These are phyloP conservation scores for Protomyces arabidopsidicola DNA, from an alignment of 1,139 yeast species.

Conservation along the genomic window DNA sequence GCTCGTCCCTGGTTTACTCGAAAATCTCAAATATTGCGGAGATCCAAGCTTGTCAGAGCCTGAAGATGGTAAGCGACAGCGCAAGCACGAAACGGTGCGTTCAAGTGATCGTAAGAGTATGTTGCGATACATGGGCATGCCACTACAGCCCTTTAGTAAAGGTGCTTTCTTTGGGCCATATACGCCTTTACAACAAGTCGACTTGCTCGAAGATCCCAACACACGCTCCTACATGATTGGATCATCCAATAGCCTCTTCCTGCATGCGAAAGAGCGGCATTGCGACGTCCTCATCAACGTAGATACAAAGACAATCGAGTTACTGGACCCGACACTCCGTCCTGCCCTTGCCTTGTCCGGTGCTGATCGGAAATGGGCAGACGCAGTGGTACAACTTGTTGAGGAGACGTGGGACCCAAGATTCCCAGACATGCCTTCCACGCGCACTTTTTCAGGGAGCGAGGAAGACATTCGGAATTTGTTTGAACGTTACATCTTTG, in stretches of 20 bases:
- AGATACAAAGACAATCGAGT: slow-evolving; percentile 50
- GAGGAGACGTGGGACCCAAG: slow-evolving; percentile 45
- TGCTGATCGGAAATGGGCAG: slow-evolving; percentile 72
- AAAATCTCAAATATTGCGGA: slow-evolving; percentile 70
- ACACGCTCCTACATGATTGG: slow-evolving; percentile 74
- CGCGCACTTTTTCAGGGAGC: slow-evolving; percentile 57
- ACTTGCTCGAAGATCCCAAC: slow-evolving; percentile 57
- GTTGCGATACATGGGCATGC: slow-evolving; percentile 77
- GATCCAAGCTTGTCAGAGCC: slow-evolving; percentile 63
- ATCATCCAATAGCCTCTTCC: slow-evolving; percentile 74
- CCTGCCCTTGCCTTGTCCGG: slow-evolving; percentile 50
- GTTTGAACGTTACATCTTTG: slow-evolving; percentile 83
- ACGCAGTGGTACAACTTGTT: slow-evolving; percentile 38
- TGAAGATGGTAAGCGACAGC: slow-evolving; percentile 50
- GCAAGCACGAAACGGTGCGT: slow-evolving; percentile 58
- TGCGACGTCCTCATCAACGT: slow-evolving; percentile 55
- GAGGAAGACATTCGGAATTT: slow-evolving; percentile 84
- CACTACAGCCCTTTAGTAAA: slow-evolving; percentile 75
- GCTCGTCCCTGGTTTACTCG: slow-evolving; percentile 49
- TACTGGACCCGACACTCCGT: slow-evolving; percentile 45
- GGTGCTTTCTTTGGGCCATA: slow-evolving; percentile 92
- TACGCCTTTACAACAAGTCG: slow-evolving; percentile 83
- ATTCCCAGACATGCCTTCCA: slow-evolving; percentile 45
- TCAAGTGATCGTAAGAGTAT: slow-evolving; percentile 75
- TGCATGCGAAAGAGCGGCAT: slow-evolving; percentile 59